phyloP scores from a whole-genome alignment of 148 eudicot species.

The Amaranthus hypochondriacus region DNA sequence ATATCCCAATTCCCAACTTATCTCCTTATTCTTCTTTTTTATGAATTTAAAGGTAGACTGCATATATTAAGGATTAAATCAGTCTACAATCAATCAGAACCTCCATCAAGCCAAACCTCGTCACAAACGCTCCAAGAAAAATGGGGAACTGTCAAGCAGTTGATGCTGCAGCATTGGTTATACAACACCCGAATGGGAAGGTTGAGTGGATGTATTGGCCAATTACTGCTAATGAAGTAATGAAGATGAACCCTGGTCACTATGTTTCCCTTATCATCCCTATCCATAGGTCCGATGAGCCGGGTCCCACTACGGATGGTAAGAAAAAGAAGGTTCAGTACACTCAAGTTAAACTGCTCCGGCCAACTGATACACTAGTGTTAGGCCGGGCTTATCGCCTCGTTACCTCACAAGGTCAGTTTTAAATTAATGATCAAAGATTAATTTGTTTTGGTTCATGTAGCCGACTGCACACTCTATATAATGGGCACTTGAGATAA shows the following conservation, averaged over 20 bases:
- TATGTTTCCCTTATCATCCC: conserved; percentile 93
- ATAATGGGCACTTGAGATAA: background rate
- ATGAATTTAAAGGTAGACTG: background rate
- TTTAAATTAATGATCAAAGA: no score
- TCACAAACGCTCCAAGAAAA: conserved; percentile 4
- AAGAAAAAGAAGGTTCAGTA: conserved; percentile 46
- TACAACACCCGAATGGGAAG: conserved; percentile 83
- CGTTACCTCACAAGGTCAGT: conserved; percentile 74
- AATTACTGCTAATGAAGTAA: conserved; percentile 57
- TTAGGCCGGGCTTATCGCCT: conserved; percentile 89
- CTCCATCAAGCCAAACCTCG: no score
- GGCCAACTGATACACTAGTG: conserved; percentile 65
- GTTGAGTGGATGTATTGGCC: conserved; percentile 78
- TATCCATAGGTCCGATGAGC: conserved; percentile 31
- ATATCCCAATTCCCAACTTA: no score
- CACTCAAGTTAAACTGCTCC: conserved; percentile 88
- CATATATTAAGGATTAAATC: no score
- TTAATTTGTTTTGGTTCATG: background rate
- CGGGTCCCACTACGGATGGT: conserved; percentile 8
- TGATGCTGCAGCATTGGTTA: conserved; percentile 89
- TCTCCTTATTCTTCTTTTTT: background rate
- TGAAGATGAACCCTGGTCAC: conserved; percentile 86
- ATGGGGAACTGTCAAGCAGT: conserved; percentile 99
- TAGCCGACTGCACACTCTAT: no score
- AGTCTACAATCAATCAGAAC: no score